Evolutionary conservation across 2,329 filamentous ascomycete species (phyloP).

Genomic region (Penicillium sp.): DNA sequence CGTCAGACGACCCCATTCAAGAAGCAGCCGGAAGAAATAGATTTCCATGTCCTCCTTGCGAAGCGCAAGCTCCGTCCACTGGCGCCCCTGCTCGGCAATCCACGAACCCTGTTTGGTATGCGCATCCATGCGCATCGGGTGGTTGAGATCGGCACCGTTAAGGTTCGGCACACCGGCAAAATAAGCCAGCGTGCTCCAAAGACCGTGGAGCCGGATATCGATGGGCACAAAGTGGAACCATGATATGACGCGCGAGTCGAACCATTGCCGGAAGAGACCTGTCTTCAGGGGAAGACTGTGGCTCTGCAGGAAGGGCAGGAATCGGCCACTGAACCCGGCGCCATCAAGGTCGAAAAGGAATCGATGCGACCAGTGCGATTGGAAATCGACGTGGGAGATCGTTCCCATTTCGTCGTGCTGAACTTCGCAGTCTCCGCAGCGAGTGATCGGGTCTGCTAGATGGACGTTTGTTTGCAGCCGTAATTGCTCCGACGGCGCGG

Average conservation of each 20-base stretch:
- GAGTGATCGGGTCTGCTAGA: conserved; percentile 58
- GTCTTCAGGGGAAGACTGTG: conserved; percentile 66
- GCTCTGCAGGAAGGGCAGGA: conserved; percentile 65
- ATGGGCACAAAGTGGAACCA: conserved; percentile 82
- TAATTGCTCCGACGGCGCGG: conserved; percentile 37
- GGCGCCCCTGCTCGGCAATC: conserved; percentile 65
- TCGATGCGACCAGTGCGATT: conserved; percentile 62
- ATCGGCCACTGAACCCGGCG: conserved; percentile 62
- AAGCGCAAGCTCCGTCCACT: conserved; percentile 64
- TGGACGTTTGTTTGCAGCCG: conserved; percentile 60
- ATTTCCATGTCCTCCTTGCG: conserved; percentile 74
- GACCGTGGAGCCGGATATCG: conserved; percentile 68
- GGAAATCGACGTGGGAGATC: conserved; percentile 49
- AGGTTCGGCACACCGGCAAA: conserved; percentile 57
- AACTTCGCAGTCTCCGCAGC: conserved; percentile 56
- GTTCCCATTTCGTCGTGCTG: conserved; percentile 55
- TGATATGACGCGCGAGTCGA: conserved; percentile 67
- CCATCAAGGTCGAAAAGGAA: conserved; percentile 73
- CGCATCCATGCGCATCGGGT: conserved; percentile 48
- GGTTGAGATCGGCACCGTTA: not conserved
- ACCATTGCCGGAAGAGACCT: conserved; percentile 76
- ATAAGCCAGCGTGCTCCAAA: conserved; percentile 73
- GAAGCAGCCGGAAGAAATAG: conserved; percentile 72
- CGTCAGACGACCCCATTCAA: conserved; percentile 73
- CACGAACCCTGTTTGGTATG: conserved; percentile 57